Base-by-base conservation (phyloP, 31 red algal genomes). In the Odonthalia washingtoniensis region DNA sequence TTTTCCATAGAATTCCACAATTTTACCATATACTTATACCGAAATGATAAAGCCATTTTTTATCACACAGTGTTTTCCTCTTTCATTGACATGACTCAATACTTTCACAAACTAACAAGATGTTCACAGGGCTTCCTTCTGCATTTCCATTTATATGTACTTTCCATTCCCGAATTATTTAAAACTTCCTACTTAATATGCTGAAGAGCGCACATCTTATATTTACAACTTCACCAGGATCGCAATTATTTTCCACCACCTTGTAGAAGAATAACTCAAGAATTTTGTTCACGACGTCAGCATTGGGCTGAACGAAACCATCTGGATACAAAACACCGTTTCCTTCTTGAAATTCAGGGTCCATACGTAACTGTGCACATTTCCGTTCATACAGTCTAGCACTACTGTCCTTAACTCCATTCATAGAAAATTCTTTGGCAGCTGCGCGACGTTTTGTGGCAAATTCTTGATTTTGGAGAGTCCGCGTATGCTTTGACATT, bases 11-110 rank as follows among this genome's bases (percentile, higher is more conserved):
- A 32, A 4, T 32, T 21, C 76, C 26, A 52, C 1, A 80, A 62
- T 5, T 52, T 43, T 60, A 57, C 76, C 46, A 80, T 80, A n/a
- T n/a, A n/a, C n/a, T 52, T 60, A 32, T 80, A 80, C 24, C 28
- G 33, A 0, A 80, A 80, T 6, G 76, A 44, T 6, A 80, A 0
- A 21, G 0, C 0, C 0, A 38, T n/a, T 52, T 61, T 46, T 30
- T 80, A 80, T 60, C 42, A 38, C 5, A 80, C 14, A 6, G n/a
- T n/a, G 28, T 0, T 60, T 61, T 80, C 57, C 57, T 57, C 49
- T 26, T 3, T 0, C 76, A 5, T 32, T 62, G 46, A 44, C 57
- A 80, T 9, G 40, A 34, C 0, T n/a, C n/a, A n/a, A n/a, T n/a
- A n/a, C n/a, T n/a, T n/a, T n/a, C n/a, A n/a, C n/a, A n/a, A n/a